Evolutionary conservation across 1,139 yeast species (phyloP), one percentile per base, ranked within the genome.

Genomic region (Schwanniomyces etchellsii): DNA sequence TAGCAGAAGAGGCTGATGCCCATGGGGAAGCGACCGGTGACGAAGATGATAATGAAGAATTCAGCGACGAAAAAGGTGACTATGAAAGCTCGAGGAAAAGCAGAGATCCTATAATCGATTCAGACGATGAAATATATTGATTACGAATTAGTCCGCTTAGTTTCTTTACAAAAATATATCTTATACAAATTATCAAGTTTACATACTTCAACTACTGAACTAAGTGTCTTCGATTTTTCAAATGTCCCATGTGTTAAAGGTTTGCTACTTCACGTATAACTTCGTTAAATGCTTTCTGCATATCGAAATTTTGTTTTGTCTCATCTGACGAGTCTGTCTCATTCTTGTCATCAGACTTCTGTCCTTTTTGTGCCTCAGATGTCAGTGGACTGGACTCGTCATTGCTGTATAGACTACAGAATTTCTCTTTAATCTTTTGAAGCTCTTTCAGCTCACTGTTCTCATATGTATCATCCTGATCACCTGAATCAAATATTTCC

Each of bases 1-100:
- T 91, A 37, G 94, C 93, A 26, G 79, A 78, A 39, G 84, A 82
- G 36, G 64, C 63, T 2, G 61, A 52, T 10, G 55, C 48, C 16
- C 47, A 44, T n/a, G 57, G 52, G 1, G 52, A 38, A 16, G 39
- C 21, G 6, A 40, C 34, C 7, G 44, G 37, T 15, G 46, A 39
- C 24, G 48, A 35, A n/a, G 49, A 40, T 3, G 54, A 40, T n/a
- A 65, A 55, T 13, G 66, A 55, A 20, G 60, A 61, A 35, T 57
- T 62, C 30, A 70, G 60, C 26, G 71, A 61, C 29, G 70, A 64
- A 20, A 60, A 50, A 20, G 56, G 42, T 15, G 43, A 33, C 29
- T 18, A 18, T 18, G 21, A 7, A 18, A 18, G 21, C 21, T 7
- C 34, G 12, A 39, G 40, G 26, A 40, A 44, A 32, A 30, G 23